Evolutionary conservation across 2,329 filamentous ascomycete genomes (phyloP).

Genomic region (Aspergillus sp.): DNA sequence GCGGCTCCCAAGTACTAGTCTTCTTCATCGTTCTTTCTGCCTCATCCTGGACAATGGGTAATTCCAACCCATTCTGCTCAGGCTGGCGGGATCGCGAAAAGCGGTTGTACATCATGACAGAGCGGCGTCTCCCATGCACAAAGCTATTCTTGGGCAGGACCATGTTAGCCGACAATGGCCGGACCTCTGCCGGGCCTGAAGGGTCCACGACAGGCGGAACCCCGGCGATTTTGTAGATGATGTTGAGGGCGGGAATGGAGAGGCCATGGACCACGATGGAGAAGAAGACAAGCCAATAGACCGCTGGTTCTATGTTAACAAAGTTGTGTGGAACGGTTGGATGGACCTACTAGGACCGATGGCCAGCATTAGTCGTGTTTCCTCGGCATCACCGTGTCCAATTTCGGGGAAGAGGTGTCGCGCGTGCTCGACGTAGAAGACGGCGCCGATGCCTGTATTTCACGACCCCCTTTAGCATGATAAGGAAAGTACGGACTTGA

Average conservation of each 20-base stretch:
- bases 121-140: slow-evolving; percentile 16
- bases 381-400: slow-evolving; percentile 30
- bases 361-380: slow-evolving; percentile 31
- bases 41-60: slow-evolving; percentile 4
- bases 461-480: background rate
- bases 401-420: slow-evolving; percentile 35
- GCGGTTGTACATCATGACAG: slow-evolving; percentile 26
- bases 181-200: slow-evolving; percentile 19
- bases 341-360: slow-evolving; percentile 29
- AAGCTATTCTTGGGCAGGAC: slow-evolving; percentile 27
- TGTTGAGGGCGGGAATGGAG: slow-evolving; percentile 27
- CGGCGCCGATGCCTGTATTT: slow-evolving; percentile 32
- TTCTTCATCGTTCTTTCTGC: slow-evolving; percentile 6
- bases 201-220: slow-evolving; percentile 24
- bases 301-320: slow-evolving; percentile 18
- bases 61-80: background rate
- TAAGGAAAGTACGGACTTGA: background rate
- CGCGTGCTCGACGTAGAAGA: slow-evolving; percentile 40
- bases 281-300: slow-evolving; percentile 39
- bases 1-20: slow-evolving; percentile 1
- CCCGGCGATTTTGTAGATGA: slow-evolving; percentile 21
- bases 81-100: slow-evolving; percentile 15
- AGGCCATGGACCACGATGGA: slow-evolving; percentile 32
- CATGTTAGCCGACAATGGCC: slow-evolving; percentile 26
- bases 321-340: background rate